phyloP scores from a whole-genome alignment of 768 basidiomycete species.

The Russula vinacea region DNA sequence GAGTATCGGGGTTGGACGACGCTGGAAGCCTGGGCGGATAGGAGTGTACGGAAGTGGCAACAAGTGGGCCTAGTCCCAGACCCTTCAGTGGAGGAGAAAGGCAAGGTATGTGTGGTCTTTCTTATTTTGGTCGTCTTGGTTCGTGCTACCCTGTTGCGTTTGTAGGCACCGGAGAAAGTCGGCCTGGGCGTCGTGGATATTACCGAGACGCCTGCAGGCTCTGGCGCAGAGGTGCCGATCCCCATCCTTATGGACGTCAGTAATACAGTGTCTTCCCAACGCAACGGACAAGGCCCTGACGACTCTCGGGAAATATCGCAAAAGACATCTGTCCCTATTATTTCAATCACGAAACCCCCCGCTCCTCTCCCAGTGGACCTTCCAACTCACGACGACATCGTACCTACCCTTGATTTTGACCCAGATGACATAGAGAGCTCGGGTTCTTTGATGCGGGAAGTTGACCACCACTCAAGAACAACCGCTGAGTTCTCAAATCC shows the following conservation, averaged over 20 bases:
- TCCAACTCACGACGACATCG: conserved; percentile 62
- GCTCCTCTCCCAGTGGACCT: conserved; percentile 67
- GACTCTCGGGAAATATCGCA: conserved; percentile 25
- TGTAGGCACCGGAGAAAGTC: conserved; percentile 44
- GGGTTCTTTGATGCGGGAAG: conserved; percentile 29
- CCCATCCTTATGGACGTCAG: conserved; percentile 49
- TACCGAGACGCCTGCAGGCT: conserved; percentile 14
- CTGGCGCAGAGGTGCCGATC: conserved; percentile 57
- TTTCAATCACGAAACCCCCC: conserved; percentile 67
- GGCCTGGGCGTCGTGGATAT: conserved; percentile 46
- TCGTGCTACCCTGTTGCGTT: conserved; percentile 14
- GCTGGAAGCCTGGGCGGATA: conserved; percentile 90
- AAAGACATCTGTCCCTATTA: conserved; percentile 45
- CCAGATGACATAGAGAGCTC: conserved; percentile 31
- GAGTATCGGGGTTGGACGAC: conserved; percentile 92
- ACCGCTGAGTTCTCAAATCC: conserved; percentile 7
- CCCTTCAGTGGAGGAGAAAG: conserved; percentile 39
- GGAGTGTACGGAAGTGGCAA: conserved; percentile 82
- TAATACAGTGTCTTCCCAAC: conserved; percentile 21
- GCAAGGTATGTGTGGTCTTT: conserved; percentile 44
- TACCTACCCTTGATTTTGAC: conserved; percentile 41
- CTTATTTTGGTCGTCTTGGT: conserved; percentile 1
- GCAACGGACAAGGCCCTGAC: conserved; percentile 22
- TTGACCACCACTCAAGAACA: conserved; percentile 18
- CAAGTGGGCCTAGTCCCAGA: conserved; percentile 68